Conservation (phyloP, 192 early-diverging fungal species). For the Phycomyces nitens region DNA sequence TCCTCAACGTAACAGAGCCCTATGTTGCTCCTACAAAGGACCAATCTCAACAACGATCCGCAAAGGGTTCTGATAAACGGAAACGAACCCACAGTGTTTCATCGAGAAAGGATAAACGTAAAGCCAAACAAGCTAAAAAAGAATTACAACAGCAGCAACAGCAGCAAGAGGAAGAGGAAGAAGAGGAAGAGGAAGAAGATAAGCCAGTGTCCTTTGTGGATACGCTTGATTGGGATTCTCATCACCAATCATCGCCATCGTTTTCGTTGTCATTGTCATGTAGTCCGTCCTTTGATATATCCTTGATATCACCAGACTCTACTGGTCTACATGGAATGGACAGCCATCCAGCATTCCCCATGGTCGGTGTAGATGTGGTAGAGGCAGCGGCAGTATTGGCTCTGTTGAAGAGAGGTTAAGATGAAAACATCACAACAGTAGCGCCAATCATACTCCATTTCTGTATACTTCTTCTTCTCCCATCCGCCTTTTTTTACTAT, state of each 20-base stretch:
- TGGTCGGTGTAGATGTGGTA: slow-evolving; percentile 28
- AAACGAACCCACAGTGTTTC: too few relatives aligned
- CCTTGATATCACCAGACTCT: too few relatives aligned
- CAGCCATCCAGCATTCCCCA: slow-evolving; percentile 8
- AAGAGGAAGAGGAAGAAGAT: background rate
- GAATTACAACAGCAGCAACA: slow-evolving; percentile 2
- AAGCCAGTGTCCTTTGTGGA: background rate
- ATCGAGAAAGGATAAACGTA: slow-evolving; percentile 13
- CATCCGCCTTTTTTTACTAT: too few relatives aligned
- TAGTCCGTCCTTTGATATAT: too few relatives aligned
- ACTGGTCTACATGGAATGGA: too few relatives aligned
- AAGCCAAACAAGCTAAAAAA: slow-evolving; percentile 9
- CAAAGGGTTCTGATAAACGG: background rate
- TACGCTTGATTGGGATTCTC: too few relatives aligned
- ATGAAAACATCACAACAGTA: too few relatives aligned
- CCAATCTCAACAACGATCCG: background rate
- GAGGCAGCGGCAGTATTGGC: slow-evolving; percentile 34
- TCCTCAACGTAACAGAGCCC: slow-evolving; percentile 37
- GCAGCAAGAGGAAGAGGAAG: background rate
- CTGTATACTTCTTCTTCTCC: too few relatives aligned
- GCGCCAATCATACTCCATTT: too few relatives aligned
- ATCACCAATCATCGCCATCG: too few relatives aligned
- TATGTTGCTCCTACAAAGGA: background rate
- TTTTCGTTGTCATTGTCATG: too few relatives aligned
- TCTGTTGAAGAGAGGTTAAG: slow-evolving; percentile 24